Percentiles rank a stretch among this genome's conserved stretches.
Conservation (phyloP, 192 early-diverging fungal species). For the Lunasporangiospora selenospora region DNA sequence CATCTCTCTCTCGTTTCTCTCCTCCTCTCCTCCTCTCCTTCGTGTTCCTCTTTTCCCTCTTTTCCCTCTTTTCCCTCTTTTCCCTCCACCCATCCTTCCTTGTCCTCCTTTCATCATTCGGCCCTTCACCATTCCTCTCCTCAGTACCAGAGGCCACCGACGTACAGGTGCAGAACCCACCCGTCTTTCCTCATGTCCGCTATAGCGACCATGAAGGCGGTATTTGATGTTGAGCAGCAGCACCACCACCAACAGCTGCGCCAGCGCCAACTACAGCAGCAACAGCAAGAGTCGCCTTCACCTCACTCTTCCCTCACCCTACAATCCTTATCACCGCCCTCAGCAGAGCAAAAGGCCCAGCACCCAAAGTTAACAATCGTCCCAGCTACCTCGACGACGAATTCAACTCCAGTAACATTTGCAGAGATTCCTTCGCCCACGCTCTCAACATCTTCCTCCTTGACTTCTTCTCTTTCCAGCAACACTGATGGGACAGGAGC, state of each 20-base stretch:
- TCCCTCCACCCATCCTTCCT: not conserved
- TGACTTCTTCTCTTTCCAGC: not conserved
- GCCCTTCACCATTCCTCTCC: constrained; percentile 1
- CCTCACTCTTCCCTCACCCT: not conserved
- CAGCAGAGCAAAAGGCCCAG: not conserved
- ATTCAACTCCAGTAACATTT: constrained; percentile 2
- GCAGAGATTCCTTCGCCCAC: constrained; percentile 19
- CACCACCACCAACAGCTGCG: not conserved
- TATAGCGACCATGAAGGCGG: constrained; percentile 11
- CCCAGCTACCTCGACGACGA: not conserved
- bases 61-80: not conserved
- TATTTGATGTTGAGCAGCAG: constrained; percentile 6
- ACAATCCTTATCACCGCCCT: not conserved
- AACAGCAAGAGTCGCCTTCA: not conserved
- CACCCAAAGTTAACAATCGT: not conserved
- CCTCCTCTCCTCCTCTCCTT: not conserved
- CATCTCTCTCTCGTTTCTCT: not conserved
- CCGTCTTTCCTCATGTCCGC: constrained; percentile 19
- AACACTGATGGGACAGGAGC: too few species aligned
- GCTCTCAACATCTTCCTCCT: constrained; percentile 1
- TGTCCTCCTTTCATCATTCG: not conserved
- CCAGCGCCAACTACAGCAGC: not conserved
- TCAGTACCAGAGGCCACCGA: too few species aligned
- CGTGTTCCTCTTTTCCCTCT: not conserved
- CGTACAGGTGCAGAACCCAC: not conserved